Conservation (phyloP, 176 grass and related monocot species). For the Carex littledalei region DNA sequence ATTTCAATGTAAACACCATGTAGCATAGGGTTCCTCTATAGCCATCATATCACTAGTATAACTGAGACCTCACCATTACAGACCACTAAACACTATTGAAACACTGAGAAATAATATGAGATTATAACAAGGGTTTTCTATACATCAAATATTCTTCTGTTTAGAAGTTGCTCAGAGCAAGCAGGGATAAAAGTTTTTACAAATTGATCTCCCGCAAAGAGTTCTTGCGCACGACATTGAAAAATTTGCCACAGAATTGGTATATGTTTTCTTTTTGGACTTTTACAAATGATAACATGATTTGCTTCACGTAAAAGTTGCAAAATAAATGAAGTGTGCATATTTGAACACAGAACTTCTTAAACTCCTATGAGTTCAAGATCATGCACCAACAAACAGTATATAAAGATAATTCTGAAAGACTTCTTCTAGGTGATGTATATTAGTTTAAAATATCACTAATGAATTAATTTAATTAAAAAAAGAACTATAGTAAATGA, state of each 20-base stretch:
- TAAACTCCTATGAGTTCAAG: neutral
- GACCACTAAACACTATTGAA: no score
- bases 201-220: neutral
- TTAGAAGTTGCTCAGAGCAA: neutral
- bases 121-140: no score
- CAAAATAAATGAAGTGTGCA: neutral
- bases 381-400: neutral
- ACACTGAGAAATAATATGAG: no score
- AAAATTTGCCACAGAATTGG: neutral
- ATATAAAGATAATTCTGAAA: neutral
- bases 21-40: neutral
- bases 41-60: no score
- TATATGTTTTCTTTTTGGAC: neutral
- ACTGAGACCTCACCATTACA: no score
- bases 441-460: neutral
- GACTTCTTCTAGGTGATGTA: neutral
- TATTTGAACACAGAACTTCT: neutral
- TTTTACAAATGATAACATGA: neutral
- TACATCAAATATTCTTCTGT: no score
- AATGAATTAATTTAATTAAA: neutral
- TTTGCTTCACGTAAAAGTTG: neutral
- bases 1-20: no score
- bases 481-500: neutral
- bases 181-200: neutral
- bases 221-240: neutral